Evolutionary conservation across 2,329 filamentous ascomycete species (phyloP).

Genomic region (Arachnomyces sp.): DNA sequence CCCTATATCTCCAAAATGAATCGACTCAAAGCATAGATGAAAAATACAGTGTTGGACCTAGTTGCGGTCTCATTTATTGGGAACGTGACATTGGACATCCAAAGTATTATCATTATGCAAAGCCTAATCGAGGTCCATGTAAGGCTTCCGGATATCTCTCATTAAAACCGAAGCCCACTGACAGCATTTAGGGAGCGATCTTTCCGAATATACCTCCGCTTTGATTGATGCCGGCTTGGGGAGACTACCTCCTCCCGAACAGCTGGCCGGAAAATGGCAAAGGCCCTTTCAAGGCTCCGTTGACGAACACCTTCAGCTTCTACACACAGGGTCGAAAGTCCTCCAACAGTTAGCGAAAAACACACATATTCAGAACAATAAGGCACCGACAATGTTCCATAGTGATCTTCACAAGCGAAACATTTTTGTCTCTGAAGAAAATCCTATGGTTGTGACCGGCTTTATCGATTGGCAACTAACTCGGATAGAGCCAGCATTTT

Average conservation of each 20-base stretch:
- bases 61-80: conserved; percentile 2
- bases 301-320: conserved; percentile 24
- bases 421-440: conserved; percentile 33
- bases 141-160: conserved; percentile 13
- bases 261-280: conserved; percentile 7
- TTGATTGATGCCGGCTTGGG: conserved; percentile 32
- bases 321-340: conserved; percentile 21
- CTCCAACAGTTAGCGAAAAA: conserved; percentile 21
- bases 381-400: conserved; percentile 28
- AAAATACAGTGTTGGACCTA: conserved; percentile 1
- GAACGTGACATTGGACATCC: conserved; percentile 12
- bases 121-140: conserved; percentile 32
- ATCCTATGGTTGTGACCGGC: conserved; percentile 29
- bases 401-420: conserved; percentile 34
- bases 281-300: conserved; percentile 28
- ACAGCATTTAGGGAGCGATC: conserved; percentile 22
- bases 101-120: conserved; percentile 25
- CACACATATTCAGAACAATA: conserved; percentile 17
- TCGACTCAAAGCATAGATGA: not conserved
- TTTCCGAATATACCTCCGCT: conserved; percentile 25
- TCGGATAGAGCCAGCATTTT: conserved; percentile 33
- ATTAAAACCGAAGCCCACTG: conserved; percentile 6
- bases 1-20: conserved; percentile 4
- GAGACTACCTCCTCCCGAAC: conserved; percentile 18
- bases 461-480: conserved; percentile 38